Conservation (phyloP, 352 stramenopile species). For the Globisporangium splendens region DNA sequence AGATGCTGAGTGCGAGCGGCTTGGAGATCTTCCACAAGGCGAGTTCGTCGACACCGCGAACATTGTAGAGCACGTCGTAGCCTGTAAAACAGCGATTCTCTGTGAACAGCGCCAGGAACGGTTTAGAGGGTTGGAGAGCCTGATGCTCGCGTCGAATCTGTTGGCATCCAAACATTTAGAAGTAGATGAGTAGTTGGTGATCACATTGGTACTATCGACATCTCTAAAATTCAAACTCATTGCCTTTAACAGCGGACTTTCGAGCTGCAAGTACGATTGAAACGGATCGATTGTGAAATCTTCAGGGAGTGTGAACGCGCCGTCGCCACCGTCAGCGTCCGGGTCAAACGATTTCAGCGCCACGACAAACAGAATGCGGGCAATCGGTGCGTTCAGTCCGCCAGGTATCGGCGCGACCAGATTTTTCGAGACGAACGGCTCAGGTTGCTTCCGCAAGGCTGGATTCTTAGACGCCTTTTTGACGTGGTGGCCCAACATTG, state of each 20-base stretch:
- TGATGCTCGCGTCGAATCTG: slow-evolving; percentile 59
- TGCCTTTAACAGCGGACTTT: slow-evolving; percentile 46
- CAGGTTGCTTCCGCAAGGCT: neutral
- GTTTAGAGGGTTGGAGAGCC: slow-evolving; percentile 35
- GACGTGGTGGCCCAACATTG: too few relatives aligned
- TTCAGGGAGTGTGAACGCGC: slow-evolving; percentile 33
- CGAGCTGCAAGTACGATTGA: slow-evolving; percentile 29
- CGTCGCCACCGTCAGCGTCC: slow-evolving; percentile 20
- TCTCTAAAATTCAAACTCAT: too few relatives aligned
- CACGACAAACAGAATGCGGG: slow-evolving; percentile 40
- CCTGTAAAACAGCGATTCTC: slow-evolving; percentile 48
- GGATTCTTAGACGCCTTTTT: too few relatives aligned
- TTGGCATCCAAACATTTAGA: neutral
- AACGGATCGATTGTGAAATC: slow-evolving; percentile 34
- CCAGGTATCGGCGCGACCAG: slow-evolving; percentile 50
- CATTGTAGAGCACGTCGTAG: slow-evolving; percentile 56
- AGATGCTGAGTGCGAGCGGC: slow-evolving; percentile 45
- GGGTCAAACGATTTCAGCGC: slow-evolving; percentile 49
- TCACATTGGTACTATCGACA: too few relatives aligned
- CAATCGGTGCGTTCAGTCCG: slow-evolving; percentile 43
- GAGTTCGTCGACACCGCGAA: slow-evolving; percentile 42
- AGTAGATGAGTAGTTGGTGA: neutral
- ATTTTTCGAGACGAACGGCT: slow-evolving; percentile 35
- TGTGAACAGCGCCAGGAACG: slow-evolving; percentile 28
- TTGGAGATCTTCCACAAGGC: slow-evolving; percentile 47